phyloP scores from a whole-genome alignment of 805 yeast species.

The Cyberlindnera suaveolens region DNA sequence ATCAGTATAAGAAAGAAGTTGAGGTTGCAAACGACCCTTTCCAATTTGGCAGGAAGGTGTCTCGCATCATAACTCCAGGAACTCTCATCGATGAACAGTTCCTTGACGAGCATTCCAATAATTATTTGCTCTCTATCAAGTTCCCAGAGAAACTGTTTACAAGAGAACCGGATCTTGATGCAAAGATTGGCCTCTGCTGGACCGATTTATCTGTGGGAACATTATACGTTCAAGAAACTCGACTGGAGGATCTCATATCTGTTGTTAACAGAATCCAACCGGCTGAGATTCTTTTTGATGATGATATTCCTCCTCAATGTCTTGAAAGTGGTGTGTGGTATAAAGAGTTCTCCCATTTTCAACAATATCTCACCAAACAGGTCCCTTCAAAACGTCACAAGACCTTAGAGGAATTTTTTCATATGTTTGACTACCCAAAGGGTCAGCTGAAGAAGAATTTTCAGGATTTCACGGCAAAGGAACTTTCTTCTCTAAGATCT shows the following conservation, averaged over 20 bases:
- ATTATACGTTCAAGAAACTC: slow-evolving; percentile 60
- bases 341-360: slow-evolving; percentile 51
- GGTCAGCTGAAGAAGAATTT: slow-evolving; percentile 19
- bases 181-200: slow-evolving; percentile 76
- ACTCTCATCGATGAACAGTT: slow-evolving; percentile 85
- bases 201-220: slow-evolving; percentile 83
- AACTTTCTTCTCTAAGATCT: slow-evolving; percentile 55
- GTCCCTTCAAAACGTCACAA: slow-evolving; percentile 37
- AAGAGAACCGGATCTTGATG: slow-evolving; percentile 30
- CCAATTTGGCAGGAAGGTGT: slow-evolving; percentile 57
- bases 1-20: slow-evolving; percentile 40
- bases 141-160: slow-evolving; percentile 46
- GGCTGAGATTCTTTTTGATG: slow-evolving; percentile 63
- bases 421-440: slow-evolving; percentile 33
- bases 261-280: slow-evolving; percentile 78
- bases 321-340: slow-evolving; percentile 46
- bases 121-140: slow-evolving; percentile 60
- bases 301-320: slow-evolving; percentile 33
- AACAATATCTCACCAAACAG: slow-evolving; percentile 50
- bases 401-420: slow-evolving; percentile 31
- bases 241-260: slow-evolving; percentile 53
- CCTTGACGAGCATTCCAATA: slow-evolving; percentile 64
- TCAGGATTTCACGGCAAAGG: slow-evolving; percentile 35
- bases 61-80: slow-evolving; percentile 86
- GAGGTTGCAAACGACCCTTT: slow-evolving; percentile 27